Evolutionary conservation across 148 eudicot genomes (phyloP), one percentile per base, ranked within the genome.

Genomic region (Spergularia bocconei): DNA sequence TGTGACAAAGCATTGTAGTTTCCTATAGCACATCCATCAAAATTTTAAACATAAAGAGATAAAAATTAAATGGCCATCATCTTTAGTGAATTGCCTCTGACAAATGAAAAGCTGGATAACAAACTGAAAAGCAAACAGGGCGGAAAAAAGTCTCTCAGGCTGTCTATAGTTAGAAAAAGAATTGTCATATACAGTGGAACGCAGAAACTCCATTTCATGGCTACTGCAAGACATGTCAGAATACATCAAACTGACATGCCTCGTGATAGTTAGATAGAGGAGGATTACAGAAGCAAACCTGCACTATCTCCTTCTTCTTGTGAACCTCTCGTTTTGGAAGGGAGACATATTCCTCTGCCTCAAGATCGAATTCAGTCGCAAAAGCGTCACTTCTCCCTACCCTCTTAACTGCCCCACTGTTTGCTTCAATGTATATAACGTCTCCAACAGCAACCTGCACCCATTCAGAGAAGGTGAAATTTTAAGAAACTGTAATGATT

Each of bases 241-340:
- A 55, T 55, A 55, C 59, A 55, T 6, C 4, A 44, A 16, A 47
- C 16, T 63, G 6, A 6, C 67, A 63, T 36, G 20, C 19, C 6
- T 39, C 2, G 17, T 20, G 13, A 39, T 39, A 50, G 20, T 17
- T 38, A 50, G 39, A 38, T 38, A 56, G 13, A 59, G 33, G 23
- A 77, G 47, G 63, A 62, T 7, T 21, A 29, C 21, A 74, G 62
- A 77, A 19, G 60, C 86, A 80, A 61, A 96, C 99, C 97, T 96
- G 99, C 65, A 96, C 99, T 66, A 96, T 93, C 85, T 96, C 98
- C 87, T 96, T 92, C 85, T 92, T 92, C 78, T 96, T 96, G 82
- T 92, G 98, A 84, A 96, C 99, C 85, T 96, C 99, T 82, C 99
- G 97, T 81, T 96, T 96, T 36, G 99, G 99, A 77, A 96, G 97